Evolutionary conservation across 306 rosid genomes (phyloP).

Genomic region (Amphicarpaea edgeworthii): DNA sequence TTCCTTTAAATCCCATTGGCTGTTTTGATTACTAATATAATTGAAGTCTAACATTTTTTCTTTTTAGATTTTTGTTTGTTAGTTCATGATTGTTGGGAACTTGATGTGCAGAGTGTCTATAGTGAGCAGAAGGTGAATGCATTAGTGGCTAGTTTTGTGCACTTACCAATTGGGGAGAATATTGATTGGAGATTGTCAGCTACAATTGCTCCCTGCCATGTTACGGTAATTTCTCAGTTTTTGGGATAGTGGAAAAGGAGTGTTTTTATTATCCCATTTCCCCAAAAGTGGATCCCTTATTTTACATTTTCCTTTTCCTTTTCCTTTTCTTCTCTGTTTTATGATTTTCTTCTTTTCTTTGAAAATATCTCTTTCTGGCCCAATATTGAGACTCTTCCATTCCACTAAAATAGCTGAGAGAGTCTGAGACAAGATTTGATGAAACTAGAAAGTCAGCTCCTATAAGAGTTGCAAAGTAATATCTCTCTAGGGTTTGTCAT

Average conservation of each 20-base stretch:
- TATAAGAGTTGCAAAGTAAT: constrained; percentile 11
- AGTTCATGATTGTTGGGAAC: constrained; percentile 33
- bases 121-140: constrained; percentile 94
- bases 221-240: constrained; percentile 70
- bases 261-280: background rate
- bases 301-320: background rate
- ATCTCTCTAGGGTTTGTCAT: background rate
- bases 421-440: background rate
- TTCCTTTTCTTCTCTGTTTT: constrained; percentile 3
- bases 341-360: constrained; percentile 20
- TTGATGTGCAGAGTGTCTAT: constrained; percentile 75
- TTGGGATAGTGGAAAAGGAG: constrained; percentile 29
- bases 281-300: background rate
- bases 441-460: too few species aligned
- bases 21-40: constrained; percentile 6
- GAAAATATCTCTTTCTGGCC: background rate
- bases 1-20: constrained; percentile 14
- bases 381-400: constrained; percentile 5
- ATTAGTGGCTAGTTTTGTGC: constrained; percentile 87
- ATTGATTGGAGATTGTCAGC: constrained; percentile 97
- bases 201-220: constrained; percentile 93
- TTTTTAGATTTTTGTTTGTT: constrained; percentile 27
- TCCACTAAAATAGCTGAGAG: background rate
- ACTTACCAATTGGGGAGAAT: constrained; percentile 88
- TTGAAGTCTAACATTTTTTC: background rate